These are phyloP conservation scores for Ogataea haglerorum DNA, from an alignment of 805 yeast genomes.

Conservation along the genomic window DNA sequence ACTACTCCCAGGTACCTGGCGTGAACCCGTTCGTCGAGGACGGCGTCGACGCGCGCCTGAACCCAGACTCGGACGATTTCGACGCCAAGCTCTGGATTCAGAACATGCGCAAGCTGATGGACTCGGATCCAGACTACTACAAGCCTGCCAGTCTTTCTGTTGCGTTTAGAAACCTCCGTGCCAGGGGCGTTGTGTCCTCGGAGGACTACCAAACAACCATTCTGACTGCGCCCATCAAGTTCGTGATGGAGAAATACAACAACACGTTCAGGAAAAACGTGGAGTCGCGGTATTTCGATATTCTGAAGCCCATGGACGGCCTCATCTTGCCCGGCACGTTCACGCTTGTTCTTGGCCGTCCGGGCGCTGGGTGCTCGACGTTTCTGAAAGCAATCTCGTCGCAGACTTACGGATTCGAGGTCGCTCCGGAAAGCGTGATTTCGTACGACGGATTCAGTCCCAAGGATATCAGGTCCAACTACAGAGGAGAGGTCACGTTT, in stretches of 20 bases:
- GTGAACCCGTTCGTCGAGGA: constrained; percentile 31
- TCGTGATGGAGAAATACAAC: constrained; percentile 16
- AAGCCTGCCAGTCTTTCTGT: constrained; percentile 56
- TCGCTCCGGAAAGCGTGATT: constrained; percentile 44
- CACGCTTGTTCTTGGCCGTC: constrained; percentile 70
- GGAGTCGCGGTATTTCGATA: constrained; percentile 39
- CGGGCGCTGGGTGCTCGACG: constrained; percentile 76
- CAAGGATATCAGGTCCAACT: constrained; percentile 44
- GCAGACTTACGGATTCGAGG: constrained; percentile 55
- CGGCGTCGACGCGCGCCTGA: constrained; percentile 36
- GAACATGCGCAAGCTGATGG: constrained; percentile 48
- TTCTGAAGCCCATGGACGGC: constrained; percentile 63
- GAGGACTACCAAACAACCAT: constrained; percentile 59
- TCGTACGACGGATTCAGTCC: constrained; percentile 53
- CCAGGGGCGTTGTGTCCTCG: constrained; percentile 56
- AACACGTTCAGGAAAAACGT: constrained; percentile 12
- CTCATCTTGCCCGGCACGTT: constrained; percentile 56
- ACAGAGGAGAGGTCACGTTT: constrained; percentile 65
- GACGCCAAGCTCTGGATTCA: constrained; percentile 59
- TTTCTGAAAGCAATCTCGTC: constrained; percentile 55
- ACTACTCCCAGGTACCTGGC: constrained; percentile 44
- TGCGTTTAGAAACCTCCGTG: constrained; percentile 52
- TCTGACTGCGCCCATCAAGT: constrained; percentile 37
- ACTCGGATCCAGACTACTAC: constrained; percentile 56
- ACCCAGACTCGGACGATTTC: constrained; percentile 54